Evolutionary conservation across 148 eudicot genomes (phyloP).

Genomic region (Fagopyrum homotropicum): DNA sequence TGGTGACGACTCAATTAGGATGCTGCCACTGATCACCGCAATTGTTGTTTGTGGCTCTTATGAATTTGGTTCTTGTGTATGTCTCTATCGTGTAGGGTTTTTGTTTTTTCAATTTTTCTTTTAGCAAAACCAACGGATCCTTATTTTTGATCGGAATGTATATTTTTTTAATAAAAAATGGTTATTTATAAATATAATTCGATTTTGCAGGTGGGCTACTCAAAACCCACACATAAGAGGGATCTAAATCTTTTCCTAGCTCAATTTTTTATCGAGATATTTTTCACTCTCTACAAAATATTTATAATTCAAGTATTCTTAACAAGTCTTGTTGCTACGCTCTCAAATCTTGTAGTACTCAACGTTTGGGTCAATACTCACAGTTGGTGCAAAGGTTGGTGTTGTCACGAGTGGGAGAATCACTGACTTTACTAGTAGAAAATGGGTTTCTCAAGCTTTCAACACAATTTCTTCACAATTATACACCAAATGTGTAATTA

Average conservation of each 20-base stretch:
- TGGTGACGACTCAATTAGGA: constrained; percentile 35
- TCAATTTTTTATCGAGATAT: constrained; percentile 26
- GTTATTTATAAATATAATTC: background rate
- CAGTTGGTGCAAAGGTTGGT: constrained; percentile 79
- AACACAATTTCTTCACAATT: background rate
- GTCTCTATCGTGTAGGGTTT: constrained; percentile 14
- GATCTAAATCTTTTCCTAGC: constrained; percentile 53
- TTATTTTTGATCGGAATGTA: no score
- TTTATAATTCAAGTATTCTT: background rate
- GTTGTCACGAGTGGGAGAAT: constrained; percentile 62
- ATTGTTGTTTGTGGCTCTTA: constrained; percentile 77
- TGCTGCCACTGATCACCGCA: constrained; percentile 52
- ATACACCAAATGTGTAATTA: background rate
- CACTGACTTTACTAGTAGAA: constrained; percentile 54
- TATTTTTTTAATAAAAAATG: background rate
- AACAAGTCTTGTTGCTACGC: no score
- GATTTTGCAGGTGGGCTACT: constrained; percentile 55
- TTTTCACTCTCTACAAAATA: background rate
- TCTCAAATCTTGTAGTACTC: constrained; percentile 39
- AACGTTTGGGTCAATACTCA: constrained; percentile 61
- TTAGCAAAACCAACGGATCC: no score
- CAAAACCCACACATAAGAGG: constrained; percentile 65
- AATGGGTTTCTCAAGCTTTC: constrained; percentile 41
- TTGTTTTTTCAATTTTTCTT: no score
- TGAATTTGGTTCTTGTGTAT: constrained; percentile 74